Conservation (phyloP, 768 basidiomycete genomes). For the Ephemerocybe angulata region DNA sequence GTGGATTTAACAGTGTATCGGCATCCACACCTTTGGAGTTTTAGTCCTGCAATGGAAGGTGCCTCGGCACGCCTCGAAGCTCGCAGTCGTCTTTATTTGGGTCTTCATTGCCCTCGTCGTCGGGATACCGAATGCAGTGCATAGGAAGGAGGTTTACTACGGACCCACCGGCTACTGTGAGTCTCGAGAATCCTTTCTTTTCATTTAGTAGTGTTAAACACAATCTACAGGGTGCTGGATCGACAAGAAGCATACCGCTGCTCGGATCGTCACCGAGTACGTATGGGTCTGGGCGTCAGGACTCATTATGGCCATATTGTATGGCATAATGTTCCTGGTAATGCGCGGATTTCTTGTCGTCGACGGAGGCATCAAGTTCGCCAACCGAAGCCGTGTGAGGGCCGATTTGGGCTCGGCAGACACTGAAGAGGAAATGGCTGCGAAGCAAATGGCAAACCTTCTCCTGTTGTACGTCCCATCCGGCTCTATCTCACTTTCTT, state of each 20-base stretch:
- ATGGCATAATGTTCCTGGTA: constrained; percentile 42
- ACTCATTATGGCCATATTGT: constrained; percentile 38
- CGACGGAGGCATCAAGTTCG: constrained; percentile 21
- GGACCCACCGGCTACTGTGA: constrained; percentile 39
- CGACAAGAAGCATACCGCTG: constrained; percentile 23
- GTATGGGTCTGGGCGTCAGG: constrained; percentile 51
- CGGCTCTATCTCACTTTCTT: not conserved
- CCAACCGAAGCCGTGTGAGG: constrained; percentile 21
- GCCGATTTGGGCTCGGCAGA: constrained; percentile 11
- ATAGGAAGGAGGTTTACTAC: constrained; percentile 36
- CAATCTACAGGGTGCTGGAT: constrained; percentile 52
- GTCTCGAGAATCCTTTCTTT: constrained; percentile 10
- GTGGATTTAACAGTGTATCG: constrained; percentile 34
- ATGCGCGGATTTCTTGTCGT: constrained; percentile 35
- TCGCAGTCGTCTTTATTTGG: constrained; percentile 38
- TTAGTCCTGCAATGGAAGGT: constrained; percentile 39
- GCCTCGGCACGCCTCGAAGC: constrained; percentile 28
- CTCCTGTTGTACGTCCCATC: constrained; percentile 44
- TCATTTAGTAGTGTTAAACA: not conserved
- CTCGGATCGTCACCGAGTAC: constrained; percentile 47
- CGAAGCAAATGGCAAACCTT: constrained; percentile 33
- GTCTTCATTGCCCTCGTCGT: constrained; percentile 35
- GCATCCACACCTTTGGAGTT: constrained; percentile 47
- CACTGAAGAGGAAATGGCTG: constrained; percentile 24
- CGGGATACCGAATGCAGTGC: constrained; percentile 33